Conservation (phyloP, 192 early-diverging fungal species). For the Dispira simplex region DNA sequence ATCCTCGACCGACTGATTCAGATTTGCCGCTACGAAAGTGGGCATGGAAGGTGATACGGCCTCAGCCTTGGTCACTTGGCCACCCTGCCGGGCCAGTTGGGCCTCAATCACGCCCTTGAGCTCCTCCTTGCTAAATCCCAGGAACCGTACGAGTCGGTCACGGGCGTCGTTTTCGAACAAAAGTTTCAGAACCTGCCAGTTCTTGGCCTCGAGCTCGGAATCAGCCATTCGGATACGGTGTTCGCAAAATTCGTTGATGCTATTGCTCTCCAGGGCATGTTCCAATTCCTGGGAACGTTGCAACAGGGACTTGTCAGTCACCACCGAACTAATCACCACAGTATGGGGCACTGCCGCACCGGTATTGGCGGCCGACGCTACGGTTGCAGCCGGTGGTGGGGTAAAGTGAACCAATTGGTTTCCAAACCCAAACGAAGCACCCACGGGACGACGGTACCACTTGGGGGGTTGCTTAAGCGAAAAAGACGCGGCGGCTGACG, state of each 20-base stretch:
- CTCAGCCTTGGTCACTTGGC: neutral
- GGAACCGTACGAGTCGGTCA: constrained; percentile 66
- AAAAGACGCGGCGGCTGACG: constrained; percentile 28
- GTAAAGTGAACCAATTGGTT: constrained; percentile 73
- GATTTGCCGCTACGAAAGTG: neutral
- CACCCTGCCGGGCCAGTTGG: neutral
- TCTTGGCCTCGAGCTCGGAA: constrained; percentile 24
- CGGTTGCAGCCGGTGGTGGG: constrained; percentile 24
- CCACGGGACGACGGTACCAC: constrained; percentile 83
- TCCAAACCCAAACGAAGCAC: constrained; percentile 80
- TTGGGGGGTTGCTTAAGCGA: constrained; percentile 76
- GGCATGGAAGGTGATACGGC: neutral
- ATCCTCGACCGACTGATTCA: constrained; percentile 3
- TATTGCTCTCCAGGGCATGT: constrained; percentile 35
- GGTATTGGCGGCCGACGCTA: constrained; percentile 19
- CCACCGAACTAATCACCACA: constrained; percentile 47
- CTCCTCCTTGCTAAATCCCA: constrained; percentile 72
- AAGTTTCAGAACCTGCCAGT: constrained; percentile 70
- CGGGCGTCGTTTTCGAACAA: constrained; percentile 67
- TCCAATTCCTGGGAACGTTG: constrained; percentile 59
- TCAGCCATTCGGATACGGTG: constrained; percentile 21
- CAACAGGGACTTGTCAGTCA: constrained; percentile 58
- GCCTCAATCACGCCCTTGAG: constrained; percentile 21
- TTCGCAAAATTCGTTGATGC: constrained; percentile 29
- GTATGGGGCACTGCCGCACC: constrained; percentile 18